These are phyloP conservation scores for Colletotrichum paranaense DNA, from an alignment of 2,329 filamentous ascomycete species.

Conservation along the genomic window DNA sequence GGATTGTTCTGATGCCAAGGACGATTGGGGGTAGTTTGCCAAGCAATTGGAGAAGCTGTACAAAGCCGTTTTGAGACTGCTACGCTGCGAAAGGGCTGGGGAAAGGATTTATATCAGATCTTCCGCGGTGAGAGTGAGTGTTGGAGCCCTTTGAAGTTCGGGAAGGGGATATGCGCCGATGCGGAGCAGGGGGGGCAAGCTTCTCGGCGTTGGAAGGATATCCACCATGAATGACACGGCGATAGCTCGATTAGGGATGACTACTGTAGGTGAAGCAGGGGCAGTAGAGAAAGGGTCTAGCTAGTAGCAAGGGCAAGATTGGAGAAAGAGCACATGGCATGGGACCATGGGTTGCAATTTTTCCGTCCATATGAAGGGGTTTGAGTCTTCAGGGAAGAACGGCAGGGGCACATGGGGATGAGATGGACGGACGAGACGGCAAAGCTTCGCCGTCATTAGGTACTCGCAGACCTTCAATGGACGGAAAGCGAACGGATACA, in stretches of 20 bases:
- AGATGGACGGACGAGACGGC: background rate
- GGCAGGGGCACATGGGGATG: background rate
- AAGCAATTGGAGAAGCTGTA: constrained; percentile 16
- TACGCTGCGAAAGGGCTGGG: constrained; percentile 14
- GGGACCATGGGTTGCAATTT: constrained; percentile 13
- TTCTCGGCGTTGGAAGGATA: background rate
- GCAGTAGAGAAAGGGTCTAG: constrained; percentile 8
- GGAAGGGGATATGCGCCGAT: background rate
- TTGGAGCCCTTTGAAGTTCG: background rate
- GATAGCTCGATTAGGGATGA: background rate
- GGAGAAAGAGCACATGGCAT: constrained; percentile 5
- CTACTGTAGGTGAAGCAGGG: constrained; percentile 18
- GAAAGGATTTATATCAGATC: constrained; percentile 25
- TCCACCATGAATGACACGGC: constrained; percentile 21
- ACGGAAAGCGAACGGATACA: too few species aligned
- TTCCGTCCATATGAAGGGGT: constrained; percentile 29
- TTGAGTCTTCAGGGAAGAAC: background rate
- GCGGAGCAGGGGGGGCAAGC: background rate
- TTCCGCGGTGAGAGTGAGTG: background rate
- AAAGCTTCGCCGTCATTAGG: background rate
- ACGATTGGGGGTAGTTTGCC: constrained; percentile 3
- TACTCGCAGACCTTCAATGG: too few species aligned
- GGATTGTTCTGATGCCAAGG: constrained; percentile 11
- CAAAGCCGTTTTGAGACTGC: background rate
- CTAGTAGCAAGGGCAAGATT: background rate